A percentile compares a stretch with the other conserved stretches of the same genome.
Evolutionary conservation across 371 early-diverging fungal species (phyloP).

Genomic region (Mortierella polycephala): DNA sequence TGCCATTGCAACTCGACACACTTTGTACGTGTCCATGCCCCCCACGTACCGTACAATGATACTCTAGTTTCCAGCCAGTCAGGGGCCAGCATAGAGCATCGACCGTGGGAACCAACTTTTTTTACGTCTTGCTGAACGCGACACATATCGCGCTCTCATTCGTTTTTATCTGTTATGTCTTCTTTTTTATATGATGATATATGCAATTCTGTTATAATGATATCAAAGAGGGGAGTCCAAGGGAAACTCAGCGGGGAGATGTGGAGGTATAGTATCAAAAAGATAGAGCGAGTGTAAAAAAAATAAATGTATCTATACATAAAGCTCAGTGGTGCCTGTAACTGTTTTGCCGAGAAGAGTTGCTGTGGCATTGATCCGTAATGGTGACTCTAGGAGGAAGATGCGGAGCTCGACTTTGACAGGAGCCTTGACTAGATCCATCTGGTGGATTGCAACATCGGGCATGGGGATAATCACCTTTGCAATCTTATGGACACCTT

Average conservation of each 20-base stretch:
- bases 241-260: too few relatives aligned
- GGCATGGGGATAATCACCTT: conserved; percentile 51
- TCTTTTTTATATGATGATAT: too few relatives aligned
- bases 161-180: too few relatives aligned
- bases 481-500: conserved; percentile 49
- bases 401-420: conserved; percentile 50
- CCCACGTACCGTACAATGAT: too few relatives aligned
- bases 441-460: conserved; percentile 48
- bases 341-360: conserved; percentile 37
- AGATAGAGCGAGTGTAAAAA: conserved; percentile 1
- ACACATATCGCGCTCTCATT: background rate
- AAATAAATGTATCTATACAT: conserved; percentile 9
- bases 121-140: background rate
- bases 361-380: conserved; percentile 44
- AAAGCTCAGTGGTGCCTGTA: conserved; percentile 34
- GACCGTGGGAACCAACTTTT: too few relatives aligned
- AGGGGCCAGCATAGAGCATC: too few relatives aligned
- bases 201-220: too few relatives aligned
- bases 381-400: conserved; percentile 34
- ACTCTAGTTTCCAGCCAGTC: too few relatives aligned
- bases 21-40: background rate
- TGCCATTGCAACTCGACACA: background rate
- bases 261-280: background rate
- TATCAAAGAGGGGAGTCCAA: too few relatives aligned
- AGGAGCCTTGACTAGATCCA: conserved; percentile 45